These are phyloP conservation scores for Exophiala phaeomuriformis DNA, from an alignment of 2,329 filamentous ascomycete species.

Conservation along the genomic window DNA sequence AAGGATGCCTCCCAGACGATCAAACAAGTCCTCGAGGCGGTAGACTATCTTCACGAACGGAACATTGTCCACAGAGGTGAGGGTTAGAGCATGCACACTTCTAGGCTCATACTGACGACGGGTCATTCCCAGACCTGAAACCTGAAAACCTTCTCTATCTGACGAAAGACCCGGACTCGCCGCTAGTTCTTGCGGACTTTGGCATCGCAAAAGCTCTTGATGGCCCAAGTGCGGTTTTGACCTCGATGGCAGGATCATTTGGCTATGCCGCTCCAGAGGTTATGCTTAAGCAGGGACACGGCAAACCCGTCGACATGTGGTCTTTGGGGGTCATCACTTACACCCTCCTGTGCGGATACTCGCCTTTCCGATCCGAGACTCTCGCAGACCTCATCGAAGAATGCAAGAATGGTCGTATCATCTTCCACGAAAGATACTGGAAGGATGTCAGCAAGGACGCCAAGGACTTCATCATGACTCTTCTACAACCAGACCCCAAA, in stretches of 20 bases:
- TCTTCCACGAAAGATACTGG: conserved; percentile 98
- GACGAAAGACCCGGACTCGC: conserved; percentile 66
- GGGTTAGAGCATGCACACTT: conserved; percentile 10
- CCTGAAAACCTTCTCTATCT: conserved; percentile 96
- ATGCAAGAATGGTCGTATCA: conserved; percentile 71
- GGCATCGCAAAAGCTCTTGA: conserved; percentile 98
- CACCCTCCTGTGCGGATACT: conserved; percentile 95
- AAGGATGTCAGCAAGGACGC: conserved; percentile 92
- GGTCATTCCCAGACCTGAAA: conserved; percentile 68
- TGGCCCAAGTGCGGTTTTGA: conserved; percentile 80
- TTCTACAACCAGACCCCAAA: conserved; percentile 71
- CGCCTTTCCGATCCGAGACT: conserved; percentile 92
- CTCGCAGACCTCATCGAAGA: conserved; percentile 90
- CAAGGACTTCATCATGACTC: conserved; percentile 80
- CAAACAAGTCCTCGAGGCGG: conserved; percentile 83
- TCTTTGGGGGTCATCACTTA: conserved; percentile 98
- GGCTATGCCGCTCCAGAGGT: conserved; percentile 97
- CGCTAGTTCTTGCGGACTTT: conserved; percentile 91
- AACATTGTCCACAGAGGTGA: conserved; percentile 92
- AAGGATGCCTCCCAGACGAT: conserved; percentile 97
- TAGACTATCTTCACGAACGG: conserved; percentile 88
- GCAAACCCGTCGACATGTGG: conserved; percentile 99
- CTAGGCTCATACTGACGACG: conserved; percentile 8
- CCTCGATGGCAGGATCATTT: conserved; percentile 97
- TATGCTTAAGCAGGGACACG: conserved; percentile 95